A percentile compares a stretch with the other conserved stretches of the same genome.
These are phyloP conservation scores for Clathrus columnatus DNA, from an alignment of 768 basidiomycete species.

Conservation along the genomic window DNA sequence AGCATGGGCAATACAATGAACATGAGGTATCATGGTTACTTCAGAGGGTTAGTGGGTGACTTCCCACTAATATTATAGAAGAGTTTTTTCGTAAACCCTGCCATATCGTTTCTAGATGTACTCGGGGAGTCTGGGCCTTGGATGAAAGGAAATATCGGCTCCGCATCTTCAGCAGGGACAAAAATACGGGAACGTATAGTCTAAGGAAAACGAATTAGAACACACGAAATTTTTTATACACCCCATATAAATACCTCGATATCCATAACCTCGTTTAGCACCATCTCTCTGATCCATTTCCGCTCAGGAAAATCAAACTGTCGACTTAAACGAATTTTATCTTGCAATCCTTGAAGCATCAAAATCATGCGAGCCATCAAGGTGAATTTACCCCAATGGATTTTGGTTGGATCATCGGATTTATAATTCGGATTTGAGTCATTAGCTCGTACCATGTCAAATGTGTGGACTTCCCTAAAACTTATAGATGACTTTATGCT, in stretches of 20 bases:
- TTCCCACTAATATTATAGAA: too few species aligned
- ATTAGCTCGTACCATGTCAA: constrained; percentile 80
- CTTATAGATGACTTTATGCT: constrained; percentile 8
- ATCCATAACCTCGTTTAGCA: constrained; percentile 58
- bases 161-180: constrained; percentile 4
- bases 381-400: constrained; percentile 95
- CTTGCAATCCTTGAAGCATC: constrained; percentile 69
- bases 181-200: constrained; percentile 4
- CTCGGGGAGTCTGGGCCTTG: constrained; percentile 3
- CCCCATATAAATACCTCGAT: constrained; percentile 42
- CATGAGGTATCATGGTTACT: constrained; percentile 4
- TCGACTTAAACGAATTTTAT: constrained; percentile 48
- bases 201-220: not conserved
- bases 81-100: constrained; percentile 2
- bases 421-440: constrained; percentile 74
- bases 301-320: constrained; percentile 61
- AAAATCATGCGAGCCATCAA: constrained; percentile 84
- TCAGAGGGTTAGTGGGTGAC: not conserved
- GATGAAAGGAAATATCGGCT: not conserved
- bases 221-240: not conserved
- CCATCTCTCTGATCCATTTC: constrained; percentile 41
- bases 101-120: not conserved
- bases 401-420: constrained; percentile 53
- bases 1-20: not conserved
- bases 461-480: constrained; percentile 78